Conservation (phyloP, 1,284 basidiomycete species). For the Trichosporon inkin region DNA sequence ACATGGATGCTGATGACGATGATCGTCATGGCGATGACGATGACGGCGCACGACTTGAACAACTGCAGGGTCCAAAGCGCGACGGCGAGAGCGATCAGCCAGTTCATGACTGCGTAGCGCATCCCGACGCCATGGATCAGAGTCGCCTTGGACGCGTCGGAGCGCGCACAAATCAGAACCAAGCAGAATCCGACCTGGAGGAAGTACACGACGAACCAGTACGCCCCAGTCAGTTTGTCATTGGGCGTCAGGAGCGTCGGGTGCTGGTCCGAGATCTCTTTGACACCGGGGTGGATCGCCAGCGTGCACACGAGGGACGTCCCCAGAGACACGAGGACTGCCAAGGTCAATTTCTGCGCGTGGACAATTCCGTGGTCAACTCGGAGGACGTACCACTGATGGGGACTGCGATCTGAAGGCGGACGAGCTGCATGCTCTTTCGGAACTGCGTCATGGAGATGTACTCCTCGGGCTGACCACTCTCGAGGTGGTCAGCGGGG, state of each 20-base stretch:
- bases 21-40: constrained; percentile 45
- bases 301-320: constrained; percentile 44
- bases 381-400: constrained; percentile 57
- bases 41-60: constrained; percentile 44
- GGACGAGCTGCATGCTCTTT: constrained; percentile 48
- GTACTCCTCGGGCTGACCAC: constrained; percentile 29
- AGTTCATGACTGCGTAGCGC: constrained; percentile 72
- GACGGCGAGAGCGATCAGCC: constrained; percentile 76
- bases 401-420: constrained; percentile 72
- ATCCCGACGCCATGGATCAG: constrained; percentile 72
- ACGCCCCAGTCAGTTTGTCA: constrained; percentile 61
- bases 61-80: constrained; percentile 60
- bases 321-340: constrained; percentile 43
- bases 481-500: not conserved
- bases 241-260: constrained; percentile 71
- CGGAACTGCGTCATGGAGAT: constrained; percentile 47
- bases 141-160: constrained; percentile 74
- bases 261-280: constrained; percentile 57
- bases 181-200: constrained; percentile 70
- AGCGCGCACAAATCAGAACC: constrained; percentile 65
- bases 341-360: not conserved
- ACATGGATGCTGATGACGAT: constrained; percentile 47
- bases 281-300: constrained; percentile 46
- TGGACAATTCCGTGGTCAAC: not conserved
- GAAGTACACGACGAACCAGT: constrained; percentile 55